Conservation (phyloP, 1,284 basidiomycete genomes). For the Athelia sp. region DNA sequence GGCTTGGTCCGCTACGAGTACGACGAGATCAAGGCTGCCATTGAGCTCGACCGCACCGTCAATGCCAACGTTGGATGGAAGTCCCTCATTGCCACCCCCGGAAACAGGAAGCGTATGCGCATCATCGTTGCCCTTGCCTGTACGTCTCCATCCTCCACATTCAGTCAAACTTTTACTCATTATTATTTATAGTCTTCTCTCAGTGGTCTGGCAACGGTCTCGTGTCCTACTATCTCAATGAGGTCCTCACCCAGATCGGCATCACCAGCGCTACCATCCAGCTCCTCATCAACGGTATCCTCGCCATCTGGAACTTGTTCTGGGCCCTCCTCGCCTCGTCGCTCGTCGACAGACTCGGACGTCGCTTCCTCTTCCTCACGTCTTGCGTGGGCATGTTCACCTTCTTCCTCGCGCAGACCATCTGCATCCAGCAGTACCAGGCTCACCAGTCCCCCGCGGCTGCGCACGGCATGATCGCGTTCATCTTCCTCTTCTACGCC, state of each 20-base stretch:
- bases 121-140: constrained; percentile 67
- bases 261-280: constrained; percentile 59
- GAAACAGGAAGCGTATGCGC: constrained; percentile 63
- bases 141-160: no score
- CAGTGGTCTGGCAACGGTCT: constrained; percentile 76
- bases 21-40: constrained; percentile 72
- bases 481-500: constrained; percentile 74
- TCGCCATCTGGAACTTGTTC: constrained; percentile 71
- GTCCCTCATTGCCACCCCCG: constrained; percentile 49
- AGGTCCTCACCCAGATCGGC: constrained; percentile 68
- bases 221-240: constrained; percentile 71
- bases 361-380: constrained; percentile 60
- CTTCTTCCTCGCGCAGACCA: constrained; percentile 68
- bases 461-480: constrained; percentile 66
- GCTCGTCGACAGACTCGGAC: constrained; percentile 55
- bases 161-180: no score
- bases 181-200: no score
- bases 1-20: constrained; percentile 70
- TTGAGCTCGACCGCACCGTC: constrained; percentile 52
- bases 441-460: constrained; percentile 35
- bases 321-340: constrained; percentile 58
- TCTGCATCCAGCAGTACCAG: constrained; percentile 62
- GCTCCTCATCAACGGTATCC: constrained; percentile 67
- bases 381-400: constrained; percentile 65
- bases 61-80: constrained; percentile 56